A percentile compares a stretch with the other conserved stretches of the same genome.
These are phyloP conservation scores for Rhodotorula graminis DNA, from an alignment of 768 basidiomycete species.

Conservation along the genomic window DNA sequence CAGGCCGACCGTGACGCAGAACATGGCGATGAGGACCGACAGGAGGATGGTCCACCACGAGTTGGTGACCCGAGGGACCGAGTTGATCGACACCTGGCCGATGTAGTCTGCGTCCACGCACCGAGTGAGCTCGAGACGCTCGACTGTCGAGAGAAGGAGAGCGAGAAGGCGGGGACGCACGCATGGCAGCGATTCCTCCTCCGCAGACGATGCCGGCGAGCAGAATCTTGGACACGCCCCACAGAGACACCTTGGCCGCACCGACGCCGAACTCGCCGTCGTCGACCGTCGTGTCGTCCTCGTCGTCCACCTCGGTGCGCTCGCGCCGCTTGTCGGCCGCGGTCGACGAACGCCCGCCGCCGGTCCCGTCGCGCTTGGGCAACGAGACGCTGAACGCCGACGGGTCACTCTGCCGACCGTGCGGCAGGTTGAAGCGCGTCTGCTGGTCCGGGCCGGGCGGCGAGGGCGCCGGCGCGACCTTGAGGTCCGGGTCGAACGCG, in stretches of 20 bases:
- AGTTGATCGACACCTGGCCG: constrained; percentile 32
- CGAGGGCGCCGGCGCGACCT: background rate
- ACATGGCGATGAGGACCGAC: constrained; percentile 32
- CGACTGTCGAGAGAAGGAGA: too few relatives aligned
- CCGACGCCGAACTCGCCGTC: constrained; percentile 31
- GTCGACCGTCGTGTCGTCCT: constrained; percentile 13
- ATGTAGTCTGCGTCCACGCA: constrained; percentile 40
- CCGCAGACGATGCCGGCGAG: constrained; percentile 29
- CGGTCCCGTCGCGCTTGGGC: background rate
- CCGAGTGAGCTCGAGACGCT: too few relatives aligned
- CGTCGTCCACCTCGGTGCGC: background rate
- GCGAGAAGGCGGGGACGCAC: constrained; percentile 7
- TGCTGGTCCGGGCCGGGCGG: background rate
- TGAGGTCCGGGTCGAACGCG: constrained; percentile 11
- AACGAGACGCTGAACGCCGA: background rate
- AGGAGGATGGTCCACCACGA: constrained; percentile 26
- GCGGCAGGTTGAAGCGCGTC: constrained; percentile 1
- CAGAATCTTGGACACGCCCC: constrained; percentile 28
- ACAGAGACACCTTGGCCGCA: constrained; percentile 11
- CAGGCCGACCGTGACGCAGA: constrained; percentile 28
- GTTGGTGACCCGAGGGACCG: constrained; percentile 28
- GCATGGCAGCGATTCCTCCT: constrained; percentile 36
- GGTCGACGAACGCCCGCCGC: background rate
- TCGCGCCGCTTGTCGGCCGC: background rate
- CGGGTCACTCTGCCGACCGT: background rate